Evolutionary conservation across 2,329 filamentous ascomycete genomes (phyloP).

Genomic region (Trichoderma polysporum): DNA sequence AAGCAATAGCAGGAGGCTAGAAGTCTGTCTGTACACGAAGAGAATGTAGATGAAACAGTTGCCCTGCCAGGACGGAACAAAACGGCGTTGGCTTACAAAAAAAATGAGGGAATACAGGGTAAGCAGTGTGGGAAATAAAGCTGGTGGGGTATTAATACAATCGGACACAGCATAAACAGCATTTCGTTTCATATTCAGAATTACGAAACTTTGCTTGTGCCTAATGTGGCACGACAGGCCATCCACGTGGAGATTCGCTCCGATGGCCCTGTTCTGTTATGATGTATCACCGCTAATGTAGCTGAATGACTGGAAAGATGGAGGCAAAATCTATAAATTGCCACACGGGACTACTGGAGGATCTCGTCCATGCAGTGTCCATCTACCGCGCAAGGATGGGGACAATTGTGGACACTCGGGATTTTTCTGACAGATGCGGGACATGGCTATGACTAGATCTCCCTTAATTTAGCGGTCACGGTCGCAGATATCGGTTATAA

Average conservation of each 20-base stretch:
- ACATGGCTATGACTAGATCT: not conserved
- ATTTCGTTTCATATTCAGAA: not conserved
- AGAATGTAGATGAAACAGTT: not conserved
- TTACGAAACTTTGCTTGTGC: not conserved
- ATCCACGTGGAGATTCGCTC: not conserved
- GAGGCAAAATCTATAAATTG: too few relatives aligned
- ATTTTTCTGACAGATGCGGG: not conserved
- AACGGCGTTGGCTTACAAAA: too few relatives aligned
- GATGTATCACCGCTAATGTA: too few relatives aligned
- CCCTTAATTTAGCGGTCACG: not conserved
- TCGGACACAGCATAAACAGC: not conserved
- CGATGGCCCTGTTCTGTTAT: too few relatives aligned
- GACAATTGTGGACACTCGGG: slow-evolving; percentile 1
- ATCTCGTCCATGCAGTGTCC: not conserved
- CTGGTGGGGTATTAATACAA: too few relatives aligned
- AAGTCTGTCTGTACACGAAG: not conserved
- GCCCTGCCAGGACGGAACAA: not conserved
- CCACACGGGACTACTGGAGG: too few relatives aligned
- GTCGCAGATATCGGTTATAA: not conserved
- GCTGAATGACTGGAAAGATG: too few relatives aligned
- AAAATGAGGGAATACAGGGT: not conserved
- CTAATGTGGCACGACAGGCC: not conserved
- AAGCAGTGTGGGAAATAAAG: not conserved
- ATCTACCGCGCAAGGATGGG: not conserved
- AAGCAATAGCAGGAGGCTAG: not conserved